Conservation (phyloP, 306 rosid species). For the Aeschynomene evenia region DNA sequence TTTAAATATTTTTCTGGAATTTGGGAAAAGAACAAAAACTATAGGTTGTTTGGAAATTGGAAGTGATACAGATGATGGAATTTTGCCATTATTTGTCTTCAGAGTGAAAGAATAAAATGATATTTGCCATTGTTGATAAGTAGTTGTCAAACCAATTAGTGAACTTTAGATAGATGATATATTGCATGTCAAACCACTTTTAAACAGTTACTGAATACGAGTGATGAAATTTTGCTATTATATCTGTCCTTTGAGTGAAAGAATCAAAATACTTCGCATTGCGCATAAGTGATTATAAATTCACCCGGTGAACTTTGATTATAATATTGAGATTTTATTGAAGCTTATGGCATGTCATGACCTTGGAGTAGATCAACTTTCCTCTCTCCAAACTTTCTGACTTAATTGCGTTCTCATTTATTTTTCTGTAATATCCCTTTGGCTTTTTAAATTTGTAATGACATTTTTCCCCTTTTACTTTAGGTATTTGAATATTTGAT, state of each 20-base stretch:
- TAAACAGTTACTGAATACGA: too few relatives aligned
- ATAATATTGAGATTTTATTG: too few relatives aligned
- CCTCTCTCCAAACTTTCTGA: background rate
- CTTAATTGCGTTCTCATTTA: background rate
- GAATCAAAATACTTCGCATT: too few relatives aligned
- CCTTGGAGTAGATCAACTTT: background rate
- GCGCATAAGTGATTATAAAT: too few relatives aligned
- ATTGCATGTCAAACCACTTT: background rate
- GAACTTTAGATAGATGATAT: background rate
- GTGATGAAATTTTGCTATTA: too few relatives aligned
- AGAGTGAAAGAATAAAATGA: constrained; percentile 3
- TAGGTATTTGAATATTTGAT: constrained; percentile 31
- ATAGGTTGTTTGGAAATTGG: background rate
- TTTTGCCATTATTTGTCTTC: background rate
- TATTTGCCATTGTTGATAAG: background rate
- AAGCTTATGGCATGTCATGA: background rate
- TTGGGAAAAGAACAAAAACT: background rate
- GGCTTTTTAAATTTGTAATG: background rate
- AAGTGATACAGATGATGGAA: background rate
- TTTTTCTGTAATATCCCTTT: background rate
- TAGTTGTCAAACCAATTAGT: background rate
- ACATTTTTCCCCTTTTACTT: background rate
- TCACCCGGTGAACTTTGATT: too few relatives aligned
- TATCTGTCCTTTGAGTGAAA: too few relatives aligned
- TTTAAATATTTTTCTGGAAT: constrained; percentile 10